Evolutionary conservation across 495 filamentous ascomycete species (phyloP), one percentile per base, ranked within the genome.

Genomic region (Chaetomidium leptoderma): DNA sequence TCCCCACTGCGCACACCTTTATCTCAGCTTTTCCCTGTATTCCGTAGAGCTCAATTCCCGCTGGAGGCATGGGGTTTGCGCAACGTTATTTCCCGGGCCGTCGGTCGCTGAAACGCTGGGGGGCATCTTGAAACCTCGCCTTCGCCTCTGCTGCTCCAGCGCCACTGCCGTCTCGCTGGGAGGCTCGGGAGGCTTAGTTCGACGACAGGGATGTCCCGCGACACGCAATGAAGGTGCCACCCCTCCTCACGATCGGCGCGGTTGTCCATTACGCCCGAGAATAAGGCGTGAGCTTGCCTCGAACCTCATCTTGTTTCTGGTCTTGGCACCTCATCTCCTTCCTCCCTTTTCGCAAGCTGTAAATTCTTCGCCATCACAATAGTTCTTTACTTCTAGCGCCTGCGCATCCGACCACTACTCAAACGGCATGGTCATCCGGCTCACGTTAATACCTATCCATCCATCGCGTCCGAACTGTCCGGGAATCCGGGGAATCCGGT

Each of bases 41-140:
- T n/a, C n/a, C n/a, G n/a, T n/a, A n/a, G n/a, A n/a, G n/a, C n/a
- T n/a, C n/a, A n/a, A n/a, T n/a, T n/a, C n/a, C n/a, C n/a, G n/a
- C n/a, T n/a, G n/a, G n/a, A n/a, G n/a, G n/a, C n/a, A n/a, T n/a
- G n/a, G n/a, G n/a, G 37, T 9, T 17, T 17, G 7, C 33, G 37
- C 17, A 19, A 19, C 33, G 11, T 16, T 26, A n/a, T 36, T n/a
- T 14, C 33, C 39, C 39, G 49, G 49, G 17, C 57, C 42, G 39
- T 32, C 9, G 8, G 49, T 11, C 19, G 17, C 36, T 57, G 52
- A 60, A 60, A 60, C 58, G 17, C 21, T 27, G 21, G 29, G 53
- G 19, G 39, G 2, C 5, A 48, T 37, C 19, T 23, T 60, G 58
- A 60, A 60, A 60, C 58, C 29, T 49, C 52, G 52, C 27, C 43